Evolutionary conservation across 2,329 filamentous ascomycete genomes (phyloP).

Genomic region (Ophioceras dolichostomum): DNA sequence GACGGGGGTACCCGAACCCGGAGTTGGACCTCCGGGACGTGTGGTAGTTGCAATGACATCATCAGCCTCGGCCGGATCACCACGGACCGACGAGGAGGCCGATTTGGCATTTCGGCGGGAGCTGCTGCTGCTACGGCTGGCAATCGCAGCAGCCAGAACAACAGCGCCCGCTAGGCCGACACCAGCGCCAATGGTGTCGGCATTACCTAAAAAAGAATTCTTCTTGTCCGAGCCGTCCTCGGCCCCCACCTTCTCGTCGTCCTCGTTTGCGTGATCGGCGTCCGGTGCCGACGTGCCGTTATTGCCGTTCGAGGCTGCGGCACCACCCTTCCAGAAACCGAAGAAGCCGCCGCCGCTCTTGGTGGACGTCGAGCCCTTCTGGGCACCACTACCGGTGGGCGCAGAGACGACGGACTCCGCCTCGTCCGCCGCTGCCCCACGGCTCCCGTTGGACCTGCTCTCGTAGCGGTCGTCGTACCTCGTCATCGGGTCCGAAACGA

Average conservation of each 20-base stretch:
- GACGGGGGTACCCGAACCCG: background rate
- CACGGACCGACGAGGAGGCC: background rate
- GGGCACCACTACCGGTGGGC: constrained; percentile 20
- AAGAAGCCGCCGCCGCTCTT: constrained; percentile 32
- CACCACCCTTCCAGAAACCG: constrained; percentile 29
- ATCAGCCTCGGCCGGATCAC: background rate
- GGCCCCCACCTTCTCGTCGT: constrained; percentile 20
- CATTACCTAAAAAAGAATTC: constrained; percentile 61
- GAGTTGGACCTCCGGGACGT: background rate
- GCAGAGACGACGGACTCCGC: constrained; percentile 31
- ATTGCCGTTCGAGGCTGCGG: constrained; percentile 18
- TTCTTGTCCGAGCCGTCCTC: constrained; percentile 14
- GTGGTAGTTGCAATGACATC: background rate
- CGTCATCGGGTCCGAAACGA: constrained; percentile 32
- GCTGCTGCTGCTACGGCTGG: constrained; percentile 24
- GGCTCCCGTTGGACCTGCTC: constrained; percentile 22
- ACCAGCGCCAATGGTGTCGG: constrained; percentile 59
- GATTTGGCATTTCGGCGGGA: constrained; percentile 30
- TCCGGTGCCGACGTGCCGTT: constrained; percentile 22
- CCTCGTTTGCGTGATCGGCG: constrained; percentile 11
- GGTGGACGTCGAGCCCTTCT: constrained; percentile 23
- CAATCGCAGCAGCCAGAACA: constrained; percentile 24
- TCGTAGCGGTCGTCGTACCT: constrained; percentile 21
- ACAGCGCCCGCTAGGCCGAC: constrained; percentile 46
- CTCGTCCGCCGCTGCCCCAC: constrained; percentile 33